phyloP scores from a whole-genome alignment of 2,329 filamentous ascomycete genomes.

The Fusarium pseudocircinatum region DNA sequence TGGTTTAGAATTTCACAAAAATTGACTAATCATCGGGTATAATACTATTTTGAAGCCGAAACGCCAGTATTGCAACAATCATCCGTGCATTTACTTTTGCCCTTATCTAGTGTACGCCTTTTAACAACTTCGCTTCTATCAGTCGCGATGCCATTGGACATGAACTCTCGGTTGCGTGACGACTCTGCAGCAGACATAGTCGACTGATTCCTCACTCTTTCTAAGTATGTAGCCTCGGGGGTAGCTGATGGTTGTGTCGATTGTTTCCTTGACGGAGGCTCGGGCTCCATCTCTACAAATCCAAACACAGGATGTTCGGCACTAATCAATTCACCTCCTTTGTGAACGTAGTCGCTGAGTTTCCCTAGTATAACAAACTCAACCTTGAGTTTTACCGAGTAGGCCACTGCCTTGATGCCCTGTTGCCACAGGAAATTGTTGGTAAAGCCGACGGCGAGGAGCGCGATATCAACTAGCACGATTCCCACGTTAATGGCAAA shows the following conservation, averaged over 20 bases:
- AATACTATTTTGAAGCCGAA: constrained; percentile 4
- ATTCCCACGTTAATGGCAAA: constrained; percentile 53
- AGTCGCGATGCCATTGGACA: neutral
- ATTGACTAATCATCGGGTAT: constrained; percentile 6
- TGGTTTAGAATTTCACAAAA: neutral
- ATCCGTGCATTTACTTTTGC: constrained; percentile 11
- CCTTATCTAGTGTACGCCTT: constrained; percentile 2
- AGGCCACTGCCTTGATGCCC: constrained; percentile 48
- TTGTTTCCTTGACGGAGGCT: constrained; percentile 3
- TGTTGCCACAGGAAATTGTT: constrained; percentile 47
- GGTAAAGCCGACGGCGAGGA: constrained; percentile 47
- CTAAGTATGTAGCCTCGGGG: neutral
- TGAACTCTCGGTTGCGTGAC: neutral
- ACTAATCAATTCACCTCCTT: constrained; percentile 23
- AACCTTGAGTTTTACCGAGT: constrained; percentile 51
- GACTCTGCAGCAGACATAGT: constrained; percentile 8
- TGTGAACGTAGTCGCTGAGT: constrained; percentile 48
- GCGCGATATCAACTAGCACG: constrained; percentile 53
- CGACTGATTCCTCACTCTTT: constrained; percentile 13
- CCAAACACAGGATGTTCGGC: constrained; percentile 23
- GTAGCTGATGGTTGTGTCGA: neutral
- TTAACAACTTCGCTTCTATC: constrained; percentile 10
- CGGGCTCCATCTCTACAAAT: constrained; percentile 28
- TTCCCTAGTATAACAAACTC: constrained; percentile 50
- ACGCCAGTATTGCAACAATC: neutral